Conservation (phyloP, 176 grass and related monocot genomes). For the Saccharum spontaneum region DNA sequence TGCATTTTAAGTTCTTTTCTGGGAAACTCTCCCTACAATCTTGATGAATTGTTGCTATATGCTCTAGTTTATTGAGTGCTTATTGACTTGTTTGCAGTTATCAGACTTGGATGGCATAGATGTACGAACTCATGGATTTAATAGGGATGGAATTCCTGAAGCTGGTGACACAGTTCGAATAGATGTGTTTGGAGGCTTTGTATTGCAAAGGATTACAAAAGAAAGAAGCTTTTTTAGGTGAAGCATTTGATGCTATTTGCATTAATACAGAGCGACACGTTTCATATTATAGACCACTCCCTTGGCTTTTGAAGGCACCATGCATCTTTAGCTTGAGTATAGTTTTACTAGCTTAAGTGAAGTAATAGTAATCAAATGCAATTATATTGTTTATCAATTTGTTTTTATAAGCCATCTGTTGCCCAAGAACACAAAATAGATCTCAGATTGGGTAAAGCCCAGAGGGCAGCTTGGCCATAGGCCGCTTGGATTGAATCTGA, state of each 20-base stretch:
- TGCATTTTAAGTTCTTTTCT: constrained; percentile 3
- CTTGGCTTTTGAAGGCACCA: not conserved
- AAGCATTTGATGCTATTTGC: constrained; percentile 9
- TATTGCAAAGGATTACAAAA: constrained; percentile 78
- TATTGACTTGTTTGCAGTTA: constrained; percentile 54
- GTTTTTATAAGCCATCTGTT: not conserved
- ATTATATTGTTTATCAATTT: not conserved
- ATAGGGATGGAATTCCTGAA: constrained; percentile 74
- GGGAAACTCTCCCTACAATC: constrained; percentile 10
- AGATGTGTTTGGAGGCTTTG: constrained; percentile 89
- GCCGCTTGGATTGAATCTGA: no score
- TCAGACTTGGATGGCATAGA: constrained; percentile 62
- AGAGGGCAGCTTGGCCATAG: no score
- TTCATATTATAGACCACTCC: not conserved
- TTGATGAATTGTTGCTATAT: not conserved
- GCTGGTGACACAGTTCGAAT: constrained; percentile 70
- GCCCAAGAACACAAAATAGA: no score
- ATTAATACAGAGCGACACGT: constrained; percentile 12
- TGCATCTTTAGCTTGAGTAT: not conserved
- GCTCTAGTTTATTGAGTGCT: constrained; percentile 4
- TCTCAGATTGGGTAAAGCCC: no score
- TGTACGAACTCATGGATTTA: constrained; percentile 67
- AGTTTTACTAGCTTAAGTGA: not conserved
- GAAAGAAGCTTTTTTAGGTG: constrained; percentile 82
- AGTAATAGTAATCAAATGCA: not conserved